Conservation (phyloP, 1,284 basidiomycete genomes). For the Marasmius fiardii region DNA sequence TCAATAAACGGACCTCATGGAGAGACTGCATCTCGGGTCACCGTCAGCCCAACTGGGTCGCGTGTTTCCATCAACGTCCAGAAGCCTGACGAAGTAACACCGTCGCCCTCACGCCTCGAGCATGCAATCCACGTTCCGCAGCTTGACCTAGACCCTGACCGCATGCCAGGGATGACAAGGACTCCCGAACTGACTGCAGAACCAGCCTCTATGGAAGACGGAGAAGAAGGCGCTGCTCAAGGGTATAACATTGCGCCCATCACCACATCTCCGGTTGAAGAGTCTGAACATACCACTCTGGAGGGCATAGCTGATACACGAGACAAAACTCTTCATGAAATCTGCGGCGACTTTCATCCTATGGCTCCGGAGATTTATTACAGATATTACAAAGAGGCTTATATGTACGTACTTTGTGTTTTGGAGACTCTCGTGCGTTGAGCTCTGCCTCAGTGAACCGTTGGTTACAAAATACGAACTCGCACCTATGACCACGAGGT, state of each 20-base stretch:
- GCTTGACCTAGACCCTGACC: neutral
- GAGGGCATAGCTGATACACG: neutral
- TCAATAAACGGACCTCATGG: neutral
- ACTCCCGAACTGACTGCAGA: neutral
- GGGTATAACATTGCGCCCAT: neutral
- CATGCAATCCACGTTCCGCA: neutral
- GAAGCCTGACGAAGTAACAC: neutral
- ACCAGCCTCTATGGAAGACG: neutral
- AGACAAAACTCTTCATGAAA: neutral
- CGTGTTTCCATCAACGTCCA: neutral
- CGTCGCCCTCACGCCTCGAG: neutral
- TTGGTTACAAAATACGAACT: neutral
- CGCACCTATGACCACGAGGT: neutral
- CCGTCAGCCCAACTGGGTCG: neutral
- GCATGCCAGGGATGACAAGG: neutral
- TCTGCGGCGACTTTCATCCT: constrained; percentile 1
- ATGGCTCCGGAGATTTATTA: constrained; percentile 6
- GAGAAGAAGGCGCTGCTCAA: neutral
- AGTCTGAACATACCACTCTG: neutral
- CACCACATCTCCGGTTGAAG: neutral
- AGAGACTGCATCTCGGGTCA: neutral
- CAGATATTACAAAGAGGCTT: constrained; percentile 6
- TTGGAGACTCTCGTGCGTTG: neutral
- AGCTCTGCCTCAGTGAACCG: neutral
- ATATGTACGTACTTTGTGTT: constrained; percentile 1